A percentile compares a stretch with the other conserved stretches of the same genome.
Conservation (phyloP, 768 basidiomycete species). For the Coprinopsis marcescibilis region DNA sequence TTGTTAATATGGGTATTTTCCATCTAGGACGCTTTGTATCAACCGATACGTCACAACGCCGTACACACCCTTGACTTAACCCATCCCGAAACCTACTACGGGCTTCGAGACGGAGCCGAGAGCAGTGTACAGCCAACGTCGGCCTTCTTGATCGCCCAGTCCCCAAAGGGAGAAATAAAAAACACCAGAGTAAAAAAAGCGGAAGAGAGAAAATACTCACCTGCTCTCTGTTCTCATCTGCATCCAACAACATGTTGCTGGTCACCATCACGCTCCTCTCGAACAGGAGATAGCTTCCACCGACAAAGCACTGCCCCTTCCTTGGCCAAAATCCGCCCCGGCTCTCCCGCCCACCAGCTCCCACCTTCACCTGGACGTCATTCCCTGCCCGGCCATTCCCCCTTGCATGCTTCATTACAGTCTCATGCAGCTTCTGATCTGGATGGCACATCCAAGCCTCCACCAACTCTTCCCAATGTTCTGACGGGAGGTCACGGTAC, state of each 20-base stretch:
- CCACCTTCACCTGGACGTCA: too few relatives aligned
- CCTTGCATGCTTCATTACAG: constrained; percentile 51
- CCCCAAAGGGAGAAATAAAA: too few relatives aligned
- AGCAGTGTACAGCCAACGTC: constrained; percentile 59
- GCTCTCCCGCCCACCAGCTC: too few relatives aligned
- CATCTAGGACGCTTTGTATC: constrained; percentile 95
- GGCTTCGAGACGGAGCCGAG: too few relatives aligned
- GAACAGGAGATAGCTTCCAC: constrained; percentile 85
- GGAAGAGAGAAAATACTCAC: constrained; percentile 9
- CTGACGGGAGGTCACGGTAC: constrained; percentile 88
- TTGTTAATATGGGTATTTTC: constrained; percentile 76
- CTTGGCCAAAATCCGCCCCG: constrained; percentile 88
- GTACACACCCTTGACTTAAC: constrained; percentile 21
- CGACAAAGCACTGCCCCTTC: constrained; percentile 70
- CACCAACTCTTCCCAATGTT: constrained; percentile 95
- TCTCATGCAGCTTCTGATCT: constrained; percentile 77
- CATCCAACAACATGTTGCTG: constrained; percentile 48
- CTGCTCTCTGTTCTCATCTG: too few relatives aligned
- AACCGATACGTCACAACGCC: constrained; percentile 52
- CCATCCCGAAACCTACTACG: constrained; percentile 48
- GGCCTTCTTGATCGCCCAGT: constrained; percentile 90
- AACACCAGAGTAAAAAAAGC: constrained; percentile 11
- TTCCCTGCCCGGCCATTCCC: too few relatives aligned
- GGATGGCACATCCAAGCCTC: constrained; percentile 98
- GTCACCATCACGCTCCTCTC: constrained; percentile 51